phyloP scores from a whole-genome alignment of 2,329 filamentous ascomycete genomes.

The Aspergillus unguis region DNA sequence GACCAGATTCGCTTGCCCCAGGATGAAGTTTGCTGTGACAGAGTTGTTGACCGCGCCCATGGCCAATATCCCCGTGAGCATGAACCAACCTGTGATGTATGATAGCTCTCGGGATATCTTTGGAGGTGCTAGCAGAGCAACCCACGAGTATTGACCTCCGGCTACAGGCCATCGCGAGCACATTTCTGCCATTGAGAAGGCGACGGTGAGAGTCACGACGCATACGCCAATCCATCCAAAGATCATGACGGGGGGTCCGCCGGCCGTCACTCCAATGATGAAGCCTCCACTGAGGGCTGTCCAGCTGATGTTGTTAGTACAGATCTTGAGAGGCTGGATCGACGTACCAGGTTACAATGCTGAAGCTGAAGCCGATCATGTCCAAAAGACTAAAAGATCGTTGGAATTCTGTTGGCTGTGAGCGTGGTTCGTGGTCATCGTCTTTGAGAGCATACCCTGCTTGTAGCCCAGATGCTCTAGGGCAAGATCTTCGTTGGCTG shows the following conservation, averaged over 20 bases:
- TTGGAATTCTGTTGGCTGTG: conserved; percentile 48
- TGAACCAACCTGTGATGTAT: conserved; percentile 50
- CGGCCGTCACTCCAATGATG: conserved; percentile 54
- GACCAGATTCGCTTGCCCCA: conserved; percentile 53
- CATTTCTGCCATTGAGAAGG: conserved; percentile 59
- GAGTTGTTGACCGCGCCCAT: conserved; percentile 46
- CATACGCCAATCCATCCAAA: conserved; percentile 57
- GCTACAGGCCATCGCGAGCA: conserved; percentile 56
- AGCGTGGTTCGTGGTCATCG: not conserved
- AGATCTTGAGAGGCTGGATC: not conserved
- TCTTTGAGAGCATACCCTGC: conserved; percentile 29
- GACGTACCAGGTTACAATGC: conserved; percentile 52
- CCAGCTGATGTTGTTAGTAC: conserved; percentile 40
- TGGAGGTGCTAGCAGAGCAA: conserved; percentile 54
- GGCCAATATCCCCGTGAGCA: conserved; percentile 41
- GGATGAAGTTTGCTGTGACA: conserved; percentile 53
- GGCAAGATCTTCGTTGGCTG: conserved; percentile 30
- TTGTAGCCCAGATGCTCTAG: conserved; percentile 41
- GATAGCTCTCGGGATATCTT: conserved; percentile 44
- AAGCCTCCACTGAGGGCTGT: conserved; percentile 56
- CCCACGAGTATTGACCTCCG: conserved; percentile 58
- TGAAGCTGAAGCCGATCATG: conserved; percentile 60
- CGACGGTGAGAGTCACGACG: conserved; percentile 51
- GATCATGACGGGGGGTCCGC: conserved; percentile 58
- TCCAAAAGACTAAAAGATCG: conserved; percentile 55